A percentile compares a stretch with the other conserved stretches of the same genome.
Evolutionary conservation across 2,329 filamentous ascomycete genomes (phyloP).

Genomic region (Cladorrhinum sp.): DNA sequence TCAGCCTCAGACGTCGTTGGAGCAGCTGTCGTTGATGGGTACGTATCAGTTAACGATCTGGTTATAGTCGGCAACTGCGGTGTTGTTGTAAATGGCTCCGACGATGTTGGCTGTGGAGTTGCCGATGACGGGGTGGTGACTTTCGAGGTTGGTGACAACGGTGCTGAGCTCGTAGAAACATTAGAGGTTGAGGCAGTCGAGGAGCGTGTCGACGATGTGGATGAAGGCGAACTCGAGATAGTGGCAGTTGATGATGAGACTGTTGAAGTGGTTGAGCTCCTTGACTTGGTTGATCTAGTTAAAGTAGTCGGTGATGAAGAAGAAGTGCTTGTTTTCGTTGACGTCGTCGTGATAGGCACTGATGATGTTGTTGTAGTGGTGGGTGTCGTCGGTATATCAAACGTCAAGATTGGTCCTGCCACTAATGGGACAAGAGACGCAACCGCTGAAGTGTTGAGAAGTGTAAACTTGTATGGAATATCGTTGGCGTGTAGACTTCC

Average conservation of each 20-base stretch:
- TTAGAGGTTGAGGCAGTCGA: neutral
- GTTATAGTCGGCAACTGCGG: too few relatives aligned
- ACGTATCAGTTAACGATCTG: too few relatives aligned
- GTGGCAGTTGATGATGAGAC: too few relatives aligned
- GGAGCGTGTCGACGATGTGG: neutral
- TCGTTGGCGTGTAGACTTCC: constrained; percentile 29
- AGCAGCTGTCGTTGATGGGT: too few relatives aligned
- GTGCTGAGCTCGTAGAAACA: neutral
- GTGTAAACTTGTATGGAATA: neutral
- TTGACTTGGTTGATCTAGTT: neutral
- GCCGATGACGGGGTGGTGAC: neutral
- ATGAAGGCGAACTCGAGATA: too few relatives aligned
- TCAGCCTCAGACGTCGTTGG: too few relatives aligned
- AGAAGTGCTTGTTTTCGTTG: neutral
- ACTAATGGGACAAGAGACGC: neutral
- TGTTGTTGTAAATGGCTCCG: too few relatives aligned
- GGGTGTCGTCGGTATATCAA: neutral
- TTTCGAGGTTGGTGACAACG: neutral
- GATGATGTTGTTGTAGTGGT: neutral
- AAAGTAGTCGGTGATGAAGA: neutral
- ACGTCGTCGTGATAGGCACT: neutral
- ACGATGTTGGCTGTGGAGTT: neutral
- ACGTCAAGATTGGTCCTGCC: neutral
- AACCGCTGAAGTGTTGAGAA: neutral
- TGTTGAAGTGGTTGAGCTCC: neutral